Conservation (phyloP, 441 rosid genomes). For the Croton laevigatus region DNA sequence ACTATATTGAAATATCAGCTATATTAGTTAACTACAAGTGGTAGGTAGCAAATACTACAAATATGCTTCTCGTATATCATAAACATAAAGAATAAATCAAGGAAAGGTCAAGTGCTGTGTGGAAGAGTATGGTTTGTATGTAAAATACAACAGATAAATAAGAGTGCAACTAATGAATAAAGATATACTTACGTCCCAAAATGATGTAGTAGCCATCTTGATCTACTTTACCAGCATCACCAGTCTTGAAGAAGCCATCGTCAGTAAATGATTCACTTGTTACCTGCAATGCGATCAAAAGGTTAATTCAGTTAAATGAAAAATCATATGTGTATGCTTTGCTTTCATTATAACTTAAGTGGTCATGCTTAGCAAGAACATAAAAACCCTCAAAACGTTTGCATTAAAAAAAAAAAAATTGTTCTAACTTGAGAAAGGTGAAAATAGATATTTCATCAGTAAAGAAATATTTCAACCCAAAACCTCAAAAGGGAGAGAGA, state of each 20-base stretch:
- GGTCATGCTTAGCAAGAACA: not conserved
- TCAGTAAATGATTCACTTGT: slow-evolving; percentile 75
- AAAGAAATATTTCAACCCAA: slow-evolving; percentile 3
- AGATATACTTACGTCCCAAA: slow-evolving; percentile 78
- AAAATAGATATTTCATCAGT: not conserved
- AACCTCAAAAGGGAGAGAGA: no score
- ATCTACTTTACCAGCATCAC: slow-evolving; percentile 84
- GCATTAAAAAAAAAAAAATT: not conserved
- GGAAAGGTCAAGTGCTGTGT: not conserved
- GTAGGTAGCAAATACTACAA: not conserved
- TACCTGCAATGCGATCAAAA: slow-evolving; percentile 37
- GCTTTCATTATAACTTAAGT: not conserved
- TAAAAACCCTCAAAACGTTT: not conserved
- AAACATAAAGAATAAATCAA: not conserved
- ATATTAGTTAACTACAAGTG: not conserved
- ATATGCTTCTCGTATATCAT: not conserved
- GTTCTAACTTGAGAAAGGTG: not conserved
- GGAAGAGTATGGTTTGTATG: not conserved
- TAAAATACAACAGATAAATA: not conserved
- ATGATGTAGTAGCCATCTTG: slow-evolving; percentile 85
- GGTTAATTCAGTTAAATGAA: slow-evolving; percentile 1
- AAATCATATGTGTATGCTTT: not conserved
- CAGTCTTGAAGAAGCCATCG: slow-evolving; percentile 95
- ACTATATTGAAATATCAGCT: not conserved
- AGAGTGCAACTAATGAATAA: slow-evolving; percentile 4